Base-by-base conservation (phyloP, 805 yeast genomes). In the Starmerella tilneyi region DNA sequence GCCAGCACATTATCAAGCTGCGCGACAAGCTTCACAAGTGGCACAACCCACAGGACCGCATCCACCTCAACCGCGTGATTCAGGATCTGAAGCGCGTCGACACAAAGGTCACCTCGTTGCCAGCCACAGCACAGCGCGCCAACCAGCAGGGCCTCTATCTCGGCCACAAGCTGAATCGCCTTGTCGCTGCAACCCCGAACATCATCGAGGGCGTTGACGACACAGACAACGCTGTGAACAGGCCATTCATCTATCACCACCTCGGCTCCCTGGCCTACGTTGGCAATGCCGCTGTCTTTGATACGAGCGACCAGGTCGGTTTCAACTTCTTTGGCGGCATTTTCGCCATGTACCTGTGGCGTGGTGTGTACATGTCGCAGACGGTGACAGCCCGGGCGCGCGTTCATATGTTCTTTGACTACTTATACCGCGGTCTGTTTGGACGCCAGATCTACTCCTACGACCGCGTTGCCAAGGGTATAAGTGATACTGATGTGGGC, bases 61-160 rank as follows among this genome's bases (percentile, higher is more conserved):
- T 79, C 41, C 66, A 69, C 15, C 71, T 76, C 51, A 66, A 68
- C 39, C 79, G 78, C 49, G 66, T 79, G 27, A 63, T 72, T 23
- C 62, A 64, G 12, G 57, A 77, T 49, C 61, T 79, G 50, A 65
- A 70, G 45, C 75, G 73, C 45, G 72, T 77, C 22, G 82, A 79
- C 57, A 68, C 75, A 15, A 74, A 76, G 59, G 75, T 78, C 47
- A 77, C 82, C 5, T 75, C 82, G 2, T 61, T 79, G 53, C 84
- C 85, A 4, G 82, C 84, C 8, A 79, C 84, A 9, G 84, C 84
- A 9, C 85, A 79, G 65, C 69, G 84, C 47, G 84, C 84, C 3
- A 69, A 73, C 51, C 85, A 79, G 60, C 85, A 79, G 61, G 85
- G 85, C 49, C 67, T 69, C 47, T 79, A 79, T 54, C 59, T 79